phyloP scores from a whole-genome alignment of 345 rosid genomes.

The Eucalyptus polybractea region DNA sequence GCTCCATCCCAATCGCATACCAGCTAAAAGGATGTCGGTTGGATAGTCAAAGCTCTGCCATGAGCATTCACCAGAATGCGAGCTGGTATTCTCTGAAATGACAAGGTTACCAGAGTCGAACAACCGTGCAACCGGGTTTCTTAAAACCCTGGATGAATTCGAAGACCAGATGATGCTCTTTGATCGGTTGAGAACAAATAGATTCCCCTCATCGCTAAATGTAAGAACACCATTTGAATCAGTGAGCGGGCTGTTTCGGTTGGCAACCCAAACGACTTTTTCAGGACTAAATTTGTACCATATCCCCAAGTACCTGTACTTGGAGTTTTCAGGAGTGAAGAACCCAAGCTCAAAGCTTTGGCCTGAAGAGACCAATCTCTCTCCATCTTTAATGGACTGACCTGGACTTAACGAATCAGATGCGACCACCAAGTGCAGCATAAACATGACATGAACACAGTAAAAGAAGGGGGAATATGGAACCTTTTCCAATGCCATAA shows the following conservation, averaged over 20 bases:
- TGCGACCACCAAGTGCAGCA: neutral
- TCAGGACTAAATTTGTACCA: constrained; percentile 3
- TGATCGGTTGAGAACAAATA: neutral
- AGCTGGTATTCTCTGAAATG: neutral
- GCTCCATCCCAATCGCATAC: constrained; percentile 31
- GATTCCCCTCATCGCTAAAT: neutral
- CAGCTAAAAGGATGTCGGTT: constrained; percentile 17
- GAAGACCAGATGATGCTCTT: constrained; percentile 3
- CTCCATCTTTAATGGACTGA: neutral
- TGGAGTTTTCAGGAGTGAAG: neutral
- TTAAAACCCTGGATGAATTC: neutral
- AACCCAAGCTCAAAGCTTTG: neutral
- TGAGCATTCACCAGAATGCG: neutral
- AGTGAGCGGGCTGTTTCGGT: constrained; percentile 12
- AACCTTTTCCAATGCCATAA: neutral
- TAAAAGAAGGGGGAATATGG: neutral
- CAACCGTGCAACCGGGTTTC: constrained; percentile 2
- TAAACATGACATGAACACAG: neutral
- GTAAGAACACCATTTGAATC: neutral
- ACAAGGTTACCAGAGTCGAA: constrained; percentile 21
- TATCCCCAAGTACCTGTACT: constrained; percentile 9
- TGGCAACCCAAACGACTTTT: constrained; percentile 24
- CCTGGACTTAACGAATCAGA: neutral
- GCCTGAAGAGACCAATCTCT: neutral
- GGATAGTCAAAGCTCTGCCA: constrained; percentile 53